These are phyloP conservation scores for Thelonectria rubi DNA, from an alignment of 2,329 filamentous ascomycete genomes.

Conservation along the genomic window DNA sequence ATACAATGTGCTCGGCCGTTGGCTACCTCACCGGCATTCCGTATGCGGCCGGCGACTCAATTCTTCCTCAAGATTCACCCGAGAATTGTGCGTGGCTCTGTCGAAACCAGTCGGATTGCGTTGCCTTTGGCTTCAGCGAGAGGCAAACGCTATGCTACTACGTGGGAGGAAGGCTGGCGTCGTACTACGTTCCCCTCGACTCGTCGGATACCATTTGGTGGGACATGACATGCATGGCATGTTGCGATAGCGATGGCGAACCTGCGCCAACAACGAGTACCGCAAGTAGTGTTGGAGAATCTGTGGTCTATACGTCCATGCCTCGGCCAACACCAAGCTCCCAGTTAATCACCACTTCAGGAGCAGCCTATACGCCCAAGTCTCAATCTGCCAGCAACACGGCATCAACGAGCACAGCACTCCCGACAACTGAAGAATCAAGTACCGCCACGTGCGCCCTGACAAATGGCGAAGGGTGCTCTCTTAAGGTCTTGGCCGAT, in stretches of 20 bases:
- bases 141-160: background rate
- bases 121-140: background rate
- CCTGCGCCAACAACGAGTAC: background rate
- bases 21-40: background rate
- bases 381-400: background rate
- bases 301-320: too few species aligned
- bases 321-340: too few species aligned
- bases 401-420: background rate
- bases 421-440: constrained; percentile 7
- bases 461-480: constrained; percentile 23
- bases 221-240: constrained; percentile 34
- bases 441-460: constrained; percentile 16
- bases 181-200: background rate
- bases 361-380: background rate
- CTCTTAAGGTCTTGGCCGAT: constrained; percentile 3
- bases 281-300: background rate
- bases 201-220: background rate
- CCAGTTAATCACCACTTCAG: too few species aligned
- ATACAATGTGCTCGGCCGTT: background rate
- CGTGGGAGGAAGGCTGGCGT: background rate
- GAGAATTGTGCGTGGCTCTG: background rate
- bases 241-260: constrained; percentile 47
- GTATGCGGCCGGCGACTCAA: background rate
- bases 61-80: background rate
- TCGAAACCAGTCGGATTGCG: background rate